A percentile compares a stretch with the other conserved stretches of the same genome.
Evolutionary conservation across 208 protist genomes (phyloP).

Genomic region (Acanthamoeba castellanii): DNA sequence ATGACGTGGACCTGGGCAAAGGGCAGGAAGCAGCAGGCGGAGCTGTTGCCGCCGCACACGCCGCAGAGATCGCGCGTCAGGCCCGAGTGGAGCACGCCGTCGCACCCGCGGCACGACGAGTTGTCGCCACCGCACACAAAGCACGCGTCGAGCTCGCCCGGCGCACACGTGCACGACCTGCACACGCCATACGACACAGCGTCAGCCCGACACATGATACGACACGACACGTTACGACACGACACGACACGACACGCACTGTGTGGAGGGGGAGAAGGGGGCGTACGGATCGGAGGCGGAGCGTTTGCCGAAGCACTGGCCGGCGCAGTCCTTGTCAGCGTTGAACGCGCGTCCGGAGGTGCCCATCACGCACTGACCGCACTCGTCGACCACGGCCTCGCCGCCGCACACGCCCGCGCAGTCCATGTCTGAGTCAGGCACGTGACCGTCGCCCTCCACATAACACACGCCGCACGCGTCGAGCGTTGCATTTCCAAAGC

Average conservation of each 20-base stretch:
- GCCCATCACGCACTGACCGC: background rate
- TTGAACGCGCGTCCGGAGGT: background rate
- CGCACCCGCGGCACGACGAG: background rate
- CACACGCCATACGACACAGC: background rate
- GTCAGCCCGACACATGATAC: too few species aligned
- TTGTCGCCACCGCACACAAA: slow-evolving; percentile 28
- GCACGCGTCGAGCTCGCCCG: slow-evolving; percentile 3
- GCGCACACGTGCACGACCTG: background rate
- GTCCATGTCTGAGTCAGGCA: background rate
- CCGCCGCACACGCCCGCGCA: background rate
- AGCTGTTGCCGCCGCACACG: background rate
- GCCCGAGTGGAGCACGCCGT: slow-evolving; percentile 13
- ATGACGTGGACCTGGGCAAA: background rate
- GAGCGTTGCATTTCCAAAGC: background rate
- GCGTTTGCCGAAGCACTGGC: background rate
- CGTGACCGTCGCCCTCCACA: too few species aligned
- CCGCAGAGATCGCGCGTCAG: background rate
- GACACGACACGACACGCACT: background rate
- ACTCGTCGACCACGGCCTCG: background rate
- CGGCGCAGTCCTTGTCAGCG: background rate
- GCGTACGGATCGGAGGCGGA: background rate
- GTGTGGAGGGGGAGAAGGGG: too few species aligned
- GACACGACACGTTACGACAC: too few species aligned
- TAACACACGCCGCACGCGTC: background rate
- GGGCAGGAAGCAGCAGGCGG: background rate